Conservation (phyloP, 2,329 filamentous ascomycete species). For the Hypoxylon sp. region DNA sequence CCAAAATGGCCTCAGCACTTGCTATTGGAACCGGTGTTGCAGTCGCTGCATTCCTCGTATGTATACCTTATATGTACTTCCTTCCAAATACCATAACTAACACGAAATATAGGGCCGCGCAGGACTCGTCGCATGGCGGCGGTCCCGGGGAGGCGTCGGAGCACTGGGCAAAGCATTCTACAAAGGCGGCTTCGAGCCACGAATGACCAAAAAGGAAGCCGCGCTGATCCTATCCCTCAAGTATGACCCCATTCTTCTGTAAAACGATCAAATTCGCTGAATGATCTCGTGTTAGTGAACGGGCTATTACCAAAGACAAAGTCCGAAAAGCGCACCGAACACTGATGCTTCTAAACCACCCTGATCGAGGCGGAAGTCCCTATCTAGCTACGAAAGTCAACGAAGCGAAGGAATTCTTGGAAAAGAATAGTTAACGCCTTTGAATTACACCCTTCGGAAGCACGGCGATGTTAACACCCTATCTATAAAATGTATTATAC, state of each 20-base stretch:
- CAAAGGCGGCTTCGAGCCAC: slow-evolving; percentile 97
- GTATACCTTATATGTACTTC: slow-evolving; percentile 31
- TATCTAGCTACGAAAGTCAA: slow-evolving; percentile 98
- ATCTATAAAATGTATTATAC: slow-evolving; percentile 44
- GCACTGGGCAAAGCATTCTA: slow-evolving; percentile 93
- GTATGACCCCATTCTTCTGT: slow-evolving; percentile 65
- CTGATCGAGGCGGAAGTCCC: slow-evolving; percentile 95
- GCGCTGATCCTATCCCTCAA: slow-evolving; percentile 90
- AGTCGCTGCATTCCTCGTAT: slow-evolving; percentile 67
- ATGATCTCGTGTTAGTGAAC: slow-evolving; percentile 73
- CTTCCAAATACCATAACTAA: slow-evolving; percentile 1
- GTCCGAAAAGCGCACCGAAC: slow-evolving; percentile 95
- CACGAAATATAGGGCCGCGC: slow-evolving; percentile 80
- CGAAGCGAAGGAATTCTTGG: slow-evolving; percentile 95
- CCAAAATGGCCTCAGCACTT: slow-evolving; percentile 70
- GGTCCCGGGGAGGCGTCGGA: slow-evolving; percentile 82
- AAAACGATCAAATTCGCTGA: slow-evolving; percentile 18
- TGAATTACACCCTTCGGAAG: neutral
- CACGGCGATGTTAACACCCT: neutral
- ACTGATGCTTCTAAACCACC: slow-evolving; percentile 97
- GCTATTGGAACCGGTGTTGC: slow-evolving; percentile 65
- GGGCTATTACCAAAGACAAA: slow-evolving; percentile 90
- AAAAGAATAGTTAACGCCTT: slow-evolving; percentile 71
- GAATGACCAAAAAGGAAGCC: slow-evolving; percentile 94
- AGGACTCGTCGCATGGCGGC: slow-evolving; percentile 88